phyloP scores from a whole-genome alignment of 495 filamentous ascomycete species.

The Trichoderma reesei region DNA sequence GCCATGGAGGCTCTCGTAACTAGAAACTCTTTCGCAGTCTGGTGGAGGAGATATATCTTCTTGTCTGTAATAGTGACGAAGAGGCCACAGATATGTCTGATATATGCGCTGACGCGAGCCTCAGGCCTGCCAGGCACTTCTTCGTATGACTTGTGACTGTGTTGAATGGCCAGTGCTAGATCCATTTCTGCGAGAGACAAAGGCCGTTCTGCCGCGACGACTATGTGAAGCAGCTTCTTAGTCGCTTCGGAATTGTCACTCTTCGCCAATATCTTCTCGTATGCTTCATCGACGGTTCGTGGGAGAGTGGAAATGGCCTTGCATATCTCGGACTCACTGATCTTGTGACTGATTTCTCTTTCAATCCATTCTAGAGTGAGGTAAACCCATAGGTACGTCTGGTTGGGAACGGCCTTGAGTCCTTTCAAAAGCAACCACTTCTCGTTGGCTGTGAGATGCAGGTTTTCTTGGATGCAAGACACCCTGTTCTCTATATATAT shows the following conservation, averaged over 20 bases:
- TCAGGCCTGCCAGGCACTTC: constrained; percentile 15
- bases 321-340: constrained; percentile 12
- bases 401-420: constrained; percentile 10
- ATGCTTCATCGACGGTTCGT: constrained; percentile 16
- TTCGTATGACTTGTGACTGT: neutral
- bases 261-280: constrained; percentile 19
- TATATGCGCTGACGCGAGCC: constrained; percentile 10
- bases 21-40: constrained; percentile 24
- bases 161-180: constrained; percentile 11
- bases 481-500: constrained; percentile 4
- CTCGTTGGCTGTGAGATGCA: neutral
- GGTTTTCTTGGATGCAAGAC: neutral
- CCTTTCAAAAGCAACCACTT: neutral
- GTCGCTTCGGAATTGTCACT: neutral
- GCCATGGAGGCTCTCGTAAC: neutral
- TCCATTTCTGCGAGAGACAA: constrained; percentile 15
- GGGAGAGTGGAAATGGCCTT: constrained; percentile 13
- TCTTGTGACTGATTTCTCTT: constrained; percentile 6
- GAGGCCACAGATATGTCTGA: constrained; percentile 18
- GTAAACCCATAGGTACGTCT: constrained; percentile 18
- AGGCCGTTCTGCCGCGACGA: constrained; percentile 16
- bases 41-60: constrained; percentile 23
- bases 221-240: constrained; percentile 14
- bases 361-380: constrained; percentile 15
- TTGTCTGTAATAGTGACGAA: constrained; percentile 17